Base-by-base conservation (phyloP, 768 basidiomycete genomes). In the Sporobolomyces pararoseus region DNA sequence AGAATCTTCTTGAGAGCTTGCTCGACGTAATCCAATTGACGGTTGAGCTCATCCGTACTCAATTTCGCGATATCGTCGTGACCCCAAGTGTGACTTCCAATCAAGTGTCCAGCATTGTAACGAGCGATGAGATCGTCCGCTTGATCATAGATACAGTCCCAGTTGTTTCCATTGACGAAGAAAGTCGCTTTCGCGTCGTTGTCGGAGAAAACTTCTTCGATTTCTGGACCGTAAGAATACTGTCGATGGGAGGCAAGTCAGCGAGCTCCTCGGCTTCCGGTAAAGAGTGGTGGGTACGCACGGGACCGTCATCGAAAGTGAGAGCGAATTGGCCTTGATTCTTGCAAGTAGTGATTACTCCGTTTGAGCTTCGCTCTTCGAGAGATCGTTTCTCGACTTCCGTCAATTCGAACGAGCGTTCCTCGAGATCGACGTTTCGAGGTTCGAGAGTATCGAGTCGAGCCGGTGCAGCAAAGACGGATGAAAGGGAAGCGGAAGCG, bases 241-340 rank as follows among this genome's bases (percentile, higher is more conserved):
- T 66, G 46, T 12, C 39, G 17, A 42, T 17, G 10, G 17, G 39
- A 42, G 39, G 39, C 39, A 42, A 42, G 39, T 12, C n/a, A 13
- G 21, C 21, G 46, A 47, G 46, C 21, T 21, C 6, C 21, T 47
- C 46, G 21, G 46, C 46, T 47, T 23, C 46, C 46, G 10, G 10
- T 5, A 54, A 35, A 39, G 19, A n/a, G n/a, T 21, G 23, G 12
- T 4, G 35, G n/a, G 42, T 16, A 37, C 57, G 27, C 3, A 53
- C 61, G 10, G 70, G 61, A 27, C 76, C 76, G 42, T 77, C 76
- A 53, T 77, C 76, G n/a, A 75, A 75, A 7, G 74, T 76, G 7
- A 76, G n/a, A 35, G 73, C 71, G 21, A 71, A 51, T 13, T 67
- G 53, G 1, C 60, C 63, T 13, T 44, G 16, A 19, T 49, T 64